phyloP scores from a whole-genome alignment of 768 basidiomycete genomes.

The Termitomyces titanicus region DNA sequence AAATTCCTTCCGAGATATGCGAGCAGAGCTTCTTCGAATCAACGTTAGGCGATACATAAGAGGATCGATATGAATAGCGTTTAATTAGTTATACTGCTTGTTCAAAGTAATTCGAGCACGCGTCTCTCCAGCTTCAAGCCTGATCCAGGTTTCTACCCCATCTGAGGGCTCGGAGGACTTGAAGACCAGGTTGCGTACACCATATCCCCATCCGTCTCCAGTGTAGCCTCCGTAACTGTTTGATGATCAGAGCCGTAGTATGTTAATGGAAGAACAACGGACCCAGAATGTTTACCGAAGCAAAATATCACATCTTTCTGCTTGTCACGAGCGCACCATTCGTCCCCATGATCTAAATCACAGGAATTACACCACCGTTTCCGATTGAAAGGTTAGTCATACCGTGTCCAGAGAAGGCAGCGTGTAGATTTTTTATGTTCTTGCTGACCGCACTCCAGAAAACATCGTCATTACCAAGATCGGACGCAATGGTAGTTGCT shows the following conservation, averaged over 20 bases:
- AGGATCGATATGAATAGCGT: not conserved
- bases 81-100: conserved; percentile 24
- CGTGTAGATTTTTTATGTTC: conserved; percentile 63
- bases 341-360: conserved; percentile 65
- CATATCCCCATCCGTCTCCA: conserved; percentile 52
- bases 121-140: conserved; percentile 56
- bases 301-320: conserved; percentile 65
- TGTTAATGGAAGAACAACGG: conserved; percentile 4
- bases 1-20: not conserved
- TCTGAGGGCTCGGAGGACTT: conserved; percentile 40
- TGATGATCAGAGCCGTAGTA: not conserved
- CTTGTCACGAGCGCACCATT: conserved; percentile 73
- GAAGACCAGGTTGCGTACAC: conserved; percentile 63
- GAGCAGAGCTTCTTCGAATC: not conserved
- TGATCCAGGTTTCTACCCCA: conserved; percentile 60
- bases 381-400: not conserved
- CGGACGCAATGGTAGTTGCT: conserved; percentile 35
- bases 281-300: conserved; percentile 79
- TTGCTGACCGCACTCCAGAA: conserved; percentile 63
- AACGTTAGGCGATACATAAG: not conserved
- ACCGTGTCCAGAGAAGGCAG: conserved; percentile 73
- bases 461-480: conserved; percentile 43
- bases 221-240: conserved; percentile 66
- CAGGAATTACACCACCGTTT: not conserved
- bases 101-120: conserved; percentile 53